Evolutionary conservation across 192 early-diverging fungal genomes (phyloP).

Genomic region (Physocladia obscura): DNA sequence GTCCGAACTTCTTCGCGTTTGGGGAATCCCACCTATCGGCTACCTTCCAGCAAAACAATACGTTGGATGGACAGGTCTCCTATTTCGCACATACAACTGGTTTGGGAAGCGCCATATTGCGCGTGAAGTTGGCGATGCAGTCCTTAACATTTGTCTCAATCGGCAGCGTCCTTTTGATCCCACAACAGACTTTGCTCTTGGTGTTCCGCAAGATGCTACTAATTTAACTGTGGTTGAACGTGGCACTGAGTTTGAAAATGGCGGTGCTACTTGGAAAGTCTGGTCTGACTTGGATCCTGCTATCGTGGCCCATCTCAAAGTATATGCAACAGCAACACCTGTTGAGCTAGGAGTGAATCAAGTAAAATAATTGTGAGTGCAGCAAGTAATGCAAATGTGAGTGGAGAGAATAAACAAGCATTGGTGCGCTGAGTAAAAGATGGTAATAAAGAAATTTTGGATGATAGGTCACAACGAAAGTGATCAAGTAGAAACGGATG

Average conservation of each 20-base stretch:
- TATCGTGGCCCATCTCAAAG: not conserved
- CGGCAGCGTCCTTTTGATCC: not conserved
- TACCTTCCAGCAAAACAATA: not conserved
- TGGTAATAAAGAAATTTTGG: too few relatives aligned
- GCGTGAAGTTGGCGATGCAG: conserved; percentile 2
- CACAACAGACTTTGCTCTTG: not conserved
- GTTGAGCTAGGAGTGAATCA: too few relatives aligned
- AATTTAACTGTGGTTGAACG: not conserved
- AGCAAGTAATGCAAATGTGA: too few relatives aligned
- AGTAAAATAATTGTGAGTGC: too few relatives aligned
- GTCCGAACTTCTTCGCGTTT: not conserved
- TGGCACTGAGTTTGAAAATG: conserved; percentile 7
- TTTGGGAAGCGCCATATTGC: conserved; percentile 1
- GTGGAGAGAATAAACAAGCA: too few relatives aligned
- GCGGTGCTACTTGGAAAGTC: not conserved
- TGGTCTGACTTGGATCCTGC: not conserved
- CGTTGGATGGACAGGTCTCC: conserved; percentile 18
- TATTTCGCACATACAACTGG: not conserved
- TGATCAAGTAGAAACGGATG: too few relatives aligned
- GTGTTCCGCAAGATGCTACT: not conserved
- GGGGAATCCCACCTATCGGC: not conserved
- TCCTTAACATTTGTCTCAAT: not conserved
- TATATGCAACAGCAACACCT: conserved; percentile 11
- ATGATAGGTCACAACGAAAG: too few relatives aligned
- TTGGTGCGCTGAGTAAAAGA: too few relatives aligned